These are phyloP conservation scores for Eimeria sp. DNA, from an alignment of 169 alveolate genomes.

Conservation along the genomic window DNA sequence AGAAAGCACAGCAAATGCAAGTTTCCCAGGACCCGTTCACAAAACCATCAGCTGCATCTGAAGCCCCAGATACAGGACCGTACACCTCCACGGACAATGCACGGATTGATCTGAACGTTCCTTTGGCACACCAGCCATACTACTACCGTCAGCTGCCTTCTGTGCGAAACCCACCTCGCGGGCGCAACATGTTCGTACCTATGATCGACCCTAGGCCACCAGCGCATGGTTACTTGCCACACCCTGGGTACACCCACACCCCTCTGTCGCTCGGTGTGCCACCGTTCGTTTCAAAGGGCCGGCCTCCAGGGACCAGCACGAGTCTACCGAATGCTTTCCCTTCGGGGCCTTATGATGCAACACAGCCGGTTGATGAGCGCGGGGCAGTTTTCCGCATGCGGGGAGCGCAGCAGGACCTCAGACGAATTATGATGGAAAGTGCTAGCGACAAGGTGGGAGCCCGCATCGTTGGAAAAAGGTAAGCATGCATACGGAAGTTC, in stretches of 20 bases:
- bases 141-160: slow-evolving; percentile 82
- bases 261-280: slow-evolving; percentile 82
- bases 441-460: slow-evolving; percentile 66
- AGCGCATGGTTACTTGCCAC: slow-evolving; percentile 59
- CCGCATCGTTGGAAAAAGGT: slow-evolving; percentile 66
- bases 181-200: slow-evolving; percentile 74
- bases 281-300: slow-evolving; percentile 42
- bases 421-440: slow-evolving; percentile 42
- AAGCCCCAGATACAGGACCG: slow-evolving; percentile 8
- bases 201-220: slow-evolving; percentile 67
- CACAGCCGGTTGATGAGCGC: slow-evolving; percentile 72
- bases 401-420: slow-evolving; percentile 72
- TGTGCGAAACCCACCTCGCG: slow-evolving; percentile 67
- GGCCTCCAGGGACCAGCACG: slow-evolving; percentile 15
- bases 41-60: slow-evolving; percentile 15
- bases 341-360: slow-evolving; percentile 74
- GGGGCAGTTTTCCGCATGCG: slow-evolving; percentile 71
- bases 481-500: not conserved
- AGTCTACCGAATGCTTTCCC: slow-evolving; percentile 49
- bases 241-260: slow-evolving; percentile 56
- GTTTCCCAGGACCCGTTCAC: slow-evolving; percentile 46
- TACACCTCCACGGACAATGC: not conserved
- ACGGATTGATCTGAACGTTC: slow-evolving; percentile 56
- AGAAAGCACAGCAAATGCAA: slow-evolving; percentile 20
- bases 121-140: slow-evolving; percentile 81